Evolutionary conservation across 306 rosid genomes (phyloP), one percentile per base, ranked within the genome.

Genomic region (Cicer yamashitae): DNA sequence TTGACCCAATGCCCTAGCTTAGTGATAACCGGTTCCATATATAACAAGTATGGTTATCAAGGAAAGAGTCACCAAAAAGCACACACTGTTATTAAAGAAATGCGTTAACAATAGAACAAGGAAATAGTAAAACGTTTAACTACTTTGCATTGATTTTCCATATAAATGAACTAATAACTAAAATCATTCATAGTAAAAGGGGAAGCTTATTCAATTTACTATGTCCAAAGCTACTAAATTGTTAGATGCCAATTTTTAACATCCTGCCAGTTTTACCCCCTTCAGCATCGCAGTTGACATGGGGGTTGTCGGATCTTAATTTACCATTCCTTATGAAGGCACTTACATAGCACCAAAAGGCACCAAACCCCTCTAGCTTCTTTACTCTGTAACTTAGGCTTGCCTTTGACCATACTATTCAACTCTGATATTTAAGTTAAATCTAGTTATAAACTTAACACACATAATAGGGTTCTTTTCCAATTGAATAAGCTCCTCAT

Each of bases 401-500:
- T 46, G 56, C 56, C 57, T 46, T 34, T 34, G 22, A 25, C 25
- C 7, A 70, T 7, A 38, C 45, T 14, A 37, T 71, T 17, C 52
- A 63, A 38, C 10, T 50, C 47, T 34, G 47, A 50, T 38, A 38
- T 75, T 39, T 12, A 62, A 62, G 71, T 50, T 75, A 17, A 74
- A 50, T 18, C 43, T 59, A 8, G 39, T 75, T 75, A 40, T 39
- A 50, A 64, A 39, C 73, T 22, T 76, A 41, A 52, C 18, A 40
- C 14, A 65, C 17, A 45, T 51, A n/a, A 11, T 13, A 18, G 47
- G 13, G 20, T 11, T 13, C 7, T 56, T 37, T 47, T 8, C 40
- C 53, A 72, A 58, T 25, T 45, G 46, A 73, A 58, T 45, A 43
- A 45, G 11, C 10, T 40, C 58, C 15, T 14, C 46, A 14, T 45